phyloP scores from a whole-genome alignment of 306 rosid species.

The Quillaja saponaria region DNA sequence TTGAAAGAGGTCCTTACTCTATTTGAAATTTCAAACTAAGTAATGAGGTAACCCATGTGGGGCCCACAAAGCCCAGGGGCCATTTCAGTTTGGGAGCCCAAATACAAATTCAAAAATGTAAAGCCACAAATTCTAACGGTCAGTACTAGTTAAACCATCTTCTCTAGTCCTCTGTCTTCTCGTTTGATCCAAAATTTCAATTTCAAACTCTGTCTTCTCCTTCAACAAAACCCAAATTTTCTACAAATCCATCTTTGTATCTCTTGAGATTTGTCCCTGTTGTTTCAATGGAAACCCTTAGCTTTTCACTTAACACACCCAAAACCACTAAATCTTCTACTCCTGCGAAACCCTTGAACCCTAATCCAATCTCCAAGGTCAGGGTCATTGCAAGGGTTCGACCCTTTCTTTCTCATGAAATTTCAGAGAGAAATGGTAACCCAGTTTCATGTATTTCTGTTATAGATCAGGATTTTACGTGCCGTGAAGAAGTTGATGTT shows the following conservation, averaged over 20 bases:
- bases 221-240: conserved; percentile 2
- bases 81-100: too few relatives aligned
- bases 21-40: too few relatives aligned
- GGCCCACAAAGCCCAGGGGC: too few relatives aligned
- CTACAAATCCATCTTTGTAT: conserved; percentile 1
- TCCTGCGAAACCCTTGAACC: conserved; percentile 33
- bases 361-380: conserved; percentile 57
- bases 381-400: conserved; percentile 83
- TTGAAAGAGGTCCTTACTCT: too few relatives aligned
- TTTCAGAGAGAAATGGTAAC: conserved; percentile 28
- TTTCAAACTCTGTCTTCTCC: background rate
- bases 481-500: conserved; percentile 52
- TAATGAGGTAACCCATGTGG: too few relatives aligned
- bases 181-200: background rate
- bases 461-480: conserved; percentile 38
- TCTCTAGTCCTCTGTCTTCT: background rate
- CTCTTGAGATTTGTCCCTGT: conserved; percentile 3
- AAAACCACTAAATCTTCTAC: conserved; percentile 32
- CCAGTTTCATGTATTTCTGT: conserved; percentile 59
- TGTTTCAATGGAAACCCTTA: conserved; percentile 38
- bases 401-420: conserved; percentile 69
- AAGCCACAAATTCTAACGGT: conserved; percentile 41
- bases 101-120: conserved; percentile 38
- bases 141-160: conserved; percentile 25
- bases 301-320: conserved; percentile 25